Evolutionary conservation across 139 green algal genomes (phyloP), one percentile per base, ranked within the genome.

Genomic region (Chlamydomonas schloesseri): DNA sequence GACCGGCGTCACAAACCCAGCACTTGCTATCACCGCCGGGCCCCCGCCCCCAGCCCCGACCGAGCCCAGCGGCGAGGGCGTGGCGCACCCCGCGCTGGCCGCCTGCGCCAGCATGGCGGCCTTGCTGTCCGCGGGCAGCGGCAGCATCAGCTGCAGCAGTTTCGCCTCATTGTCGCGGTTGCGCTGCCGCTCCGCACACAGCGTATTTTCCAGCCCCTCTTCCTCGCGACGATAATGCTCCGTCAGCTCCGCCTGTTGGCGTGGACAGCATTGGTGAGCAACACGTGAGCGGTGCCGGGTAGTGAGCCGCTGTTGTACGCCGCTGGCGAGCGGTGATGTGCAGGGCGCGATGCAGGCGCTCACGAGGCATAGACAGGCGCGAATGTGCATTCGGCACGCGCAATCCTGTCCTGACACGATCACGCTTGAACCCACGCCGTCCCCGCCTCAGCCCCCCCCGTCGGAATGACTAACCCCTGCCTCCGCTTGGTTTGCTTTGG

Each of bases 51-150:
- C 17, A 28, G 5, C 67, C 67, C 31, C 31, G 3, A 17, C 68
- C 53, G 14, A 24, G 1, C 42, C 9, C 9, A 26, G 26, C 69
- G 21, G 36, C 69, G 33, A n/a, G 5, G 28, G 20, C 36, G 42
- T 50, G 6, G 42, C 42, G 42, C 42, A 50, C 42, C 42, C 42
- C 8, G 42, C 42, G 42, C 42, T 50, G 20, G 69, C 34, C 36
- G 46, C 37, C 21, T 6, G 17, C 70, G 70, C 34, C 70, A 55
- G 36, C 36, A 57, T 6, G 2, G 33, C 70, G 1, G 36, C 70
- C 57, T 82, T 82, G 23, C 26, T 14, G 57, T 82, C 75, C 24
- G 57, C 75, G 3, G 75, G 75, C 75, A 82, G 57, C 57, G 75
- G 75, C 75, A 82, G 50, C 72, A 65, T 34, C 57, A 60, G 34